phyloP scores from a whole-genome alignment of 352 stramenopile genomes.

The Pythium inflatum region DNA sequence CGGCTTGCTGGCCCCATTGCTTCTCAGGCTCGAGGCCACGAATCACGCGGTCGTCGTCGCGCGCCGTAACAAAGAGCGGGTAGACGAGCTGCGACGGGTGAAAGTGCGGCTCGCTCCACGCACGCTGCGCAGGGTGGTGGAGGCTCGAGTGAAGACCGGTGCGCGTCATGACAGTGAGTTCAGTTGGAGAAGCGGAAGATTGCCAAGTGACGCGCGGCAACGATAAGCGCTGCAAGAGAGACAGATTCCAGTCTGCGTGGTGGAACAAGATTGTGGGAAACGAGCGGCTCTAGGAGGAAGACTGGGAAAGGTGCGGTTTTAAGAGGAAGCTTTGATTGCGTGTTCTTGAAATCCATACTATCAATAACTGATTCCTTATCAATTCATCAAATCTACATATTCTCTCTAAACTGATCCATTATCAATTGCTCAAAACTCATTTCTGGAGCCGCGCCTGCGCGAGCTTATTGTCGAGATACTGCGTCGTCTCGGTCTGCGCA shows the following conservation, averaged over 20 bases:
- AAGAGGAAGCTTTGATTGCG: no score
- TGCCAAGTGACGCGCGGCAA: background rate
- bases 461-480: conserved; percentile 86
- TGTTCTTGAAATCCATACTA: no score
- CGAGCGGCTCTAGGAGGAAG: no score
- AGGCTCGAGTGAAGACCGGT: conserved; percentile 75
- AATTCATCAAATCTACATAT: background rate
- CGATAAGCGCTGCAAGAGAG: no score
- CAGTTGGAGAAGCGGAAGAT: background rate
- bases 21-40: conserved; percentile 80
- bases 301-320: no score
- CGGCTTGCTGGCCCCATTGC: conserved; percentile 78
- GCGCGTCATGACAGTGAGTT: conserved; percentile 31
- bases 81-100: conserved; percentile 90
- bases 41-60: conserved; percentile 73
- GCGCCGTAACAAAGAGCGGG: conserved; percentile 87
- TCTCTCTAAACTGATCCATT: background rate
- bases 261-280: no score
- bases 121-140: conserved; percentile 78
- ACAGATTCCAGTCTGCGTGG: no score
- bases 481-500: conserved; percentile 70
- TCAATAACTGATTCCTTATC: no score
- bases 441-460: conserved; percentile 7
- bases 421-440: background rate
- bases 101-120: conserved; percentile 87